Conservation (phyloP, 805 yeast genomes). For the Myxozyma neotropica region DNA sequence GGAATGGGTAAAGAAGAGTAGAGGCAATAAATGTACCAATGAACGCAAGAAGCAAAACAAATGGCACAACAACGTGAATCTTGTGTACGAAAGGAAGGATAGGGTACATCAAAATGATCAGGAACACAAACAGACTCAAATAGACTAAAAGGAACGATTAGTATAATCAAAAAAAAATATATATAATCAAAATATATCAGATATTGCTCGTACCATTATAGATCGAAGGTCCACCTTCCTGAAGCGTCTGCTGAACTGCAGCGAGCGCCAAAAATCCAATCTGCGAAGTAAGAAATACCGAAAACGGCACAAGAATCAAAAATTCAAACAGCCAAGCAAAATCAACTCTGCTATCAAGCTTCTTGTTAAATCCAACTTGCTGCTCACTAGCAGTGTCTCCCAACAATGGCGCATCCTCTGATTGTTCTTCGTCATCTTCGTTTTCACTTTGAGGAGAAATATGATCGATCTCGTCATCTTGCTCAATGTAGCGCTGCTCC, state of each 20-base stretch:
- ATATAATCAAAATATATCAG: not conserved
- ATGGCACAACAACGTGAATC: slow-evolving; percentile 31
- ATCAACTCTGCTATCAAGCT: slow-evolving; percentile 48
- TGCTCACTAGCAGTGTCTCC: slow-evolving; percentile 56
- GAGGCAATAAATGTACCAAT: slow-evolving; percentile 33
- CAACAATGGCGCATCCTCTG: slow-evolving; percentile 42
- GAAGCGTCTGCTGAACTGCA: slow-evolving; percentile 70
- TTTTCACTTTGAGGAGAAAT: slow-evolving; percentile 29
- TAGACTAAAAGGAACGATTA: slow-evolving; percentile 12
- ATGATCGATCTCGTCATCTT: slow-evolving; percentile 25
- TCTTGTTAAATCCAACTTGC: slow-evolving; percentile 43
- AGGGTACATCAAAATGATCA: slow-evolving; percentile 41
- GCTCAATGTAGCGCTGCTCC: slow-evolving; percentile 22
- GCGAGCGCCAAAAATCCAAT: slow-evolving; percentile 60
- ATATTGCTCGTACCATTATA: slow-evolving; percentile 18
- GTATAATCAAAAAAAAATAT: not conserved
- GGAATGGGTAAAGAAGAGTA: slow-evolving; percentile 57
- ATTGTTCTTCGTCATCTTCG: slow-evolving; percentile 18
- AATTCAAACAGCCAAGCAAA: slow-evolving; percentile 86
- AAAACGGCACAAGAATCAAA: slow-evolving; percentile 64
- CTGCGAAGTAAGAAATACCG: slow-evolving; percentile 57
- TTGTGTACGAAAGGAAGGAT: slow-evolving; percentile 40
- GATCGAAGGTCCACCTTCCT: slow-evolving; percentile 54
- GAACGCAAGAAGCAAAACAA: slow-evolving; percentile 30
- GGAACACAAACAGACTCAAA: slow-evolving; percentile 29